Conservation (phyloP, 2,329 filamentous ascomycete genomes). For the Sphaerulina vaccinii region DNA sequence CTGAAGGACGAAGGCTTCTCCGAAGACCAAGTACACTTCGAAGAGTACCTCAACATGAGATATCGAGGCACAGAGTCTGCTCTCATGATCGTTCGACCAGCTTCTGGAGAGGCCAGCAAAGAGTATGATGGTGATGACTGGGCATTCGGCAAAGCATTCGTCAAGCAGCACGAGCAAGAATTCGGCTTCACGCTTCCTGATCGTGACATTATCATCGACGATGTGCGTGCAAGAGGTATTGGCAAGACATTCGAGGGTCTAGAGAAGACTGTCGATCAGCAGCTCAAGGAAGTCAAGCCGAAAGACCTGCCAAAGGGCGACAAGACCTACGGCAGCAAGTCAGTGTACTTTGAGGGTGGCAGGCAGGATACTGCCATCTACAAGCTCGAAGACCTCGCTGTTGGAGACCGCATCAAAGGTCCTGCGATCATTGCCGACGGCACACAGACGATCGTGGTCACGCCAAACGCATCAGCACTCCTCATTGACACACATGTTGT, state of each 20-base stretch:
- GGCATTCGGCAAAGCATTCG: slow-evolving; percentile 81
- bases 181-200: slow-evolving; percentile 88
- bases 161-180: slow-evolving; percentile 84
- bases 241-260: slow-evolving; percentile 80
- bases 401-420: slow-evolving; percentile 71
- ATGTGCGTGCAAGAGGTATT: slow-evolving; percentile 83
- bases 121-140: slow-evolving; percentile 66
- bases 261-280: slow-evolving; percentile 80
- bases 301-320: slow-evolving; percentile 56
- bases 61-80: slow-evolving; percentile 89
- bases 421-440: slow-evolving; percentile 85
- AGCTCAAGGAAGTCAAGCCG: slow-evolving; percentile 68
- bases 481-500: slow-evolving; percentile 85
- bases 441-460: slow-evolving; percentile 88
- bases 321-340: slow-evolving; percentile 64
- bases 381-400: slow-evolving; percentile 70
- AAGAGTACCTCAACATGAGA: slow-evolving; percentile 92
- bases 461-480: slow-evolving; percentile 71
- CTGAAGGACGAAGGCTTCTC: slow-evolving; percentile 77
- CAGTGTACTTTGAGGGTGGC: slow-evolving; percentile 83
- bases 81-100: slow-evolving; percentile 81
- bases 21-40: slow-evolving; percentile 72
- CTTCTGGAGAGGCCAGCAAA: slow-evolving; percentile 58
- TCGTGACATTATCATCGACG: slow-evolving; percentile 84
- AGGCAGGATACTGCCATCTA: slow-evolving; percentile 77